phyloP scores from a whole-genome alignment of 2,329 filamentous ascomycete species.

The Penicillium sp. region DNA sequence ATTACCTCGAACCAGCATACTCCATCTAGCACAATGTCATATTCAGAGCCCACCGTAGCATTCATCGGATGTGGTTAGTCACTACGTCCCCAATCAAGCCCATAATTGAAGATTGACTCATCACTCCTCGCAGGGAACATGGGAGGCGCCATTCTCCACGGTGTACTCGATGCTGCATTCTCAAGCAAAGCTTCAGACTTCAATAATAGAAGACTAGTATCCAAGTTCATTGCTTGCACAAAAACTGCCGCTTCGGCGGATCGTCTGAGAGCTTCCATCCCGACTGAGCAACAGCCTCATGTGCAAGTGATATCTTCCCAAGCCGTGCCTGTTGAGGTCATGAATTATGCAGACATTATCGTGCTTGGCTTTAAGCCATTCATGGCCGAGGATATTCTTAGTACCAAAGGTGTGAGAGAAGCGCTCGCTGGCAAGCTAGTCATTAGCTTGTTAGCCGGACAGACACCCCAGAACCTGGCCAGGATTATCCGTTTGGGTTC shows the following conservation, averaged over 20 bases:
- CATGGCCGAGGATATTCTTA: slow-evolving; percentile 49
- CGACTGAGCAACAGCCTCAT: slow-evolving; percentile 37
- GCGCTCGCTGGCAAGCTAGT: slow-evolving; percentile 54
- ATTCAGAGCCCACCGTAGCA: slow-evolving; percentile 21
- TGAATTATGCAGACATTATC: slow-evolving; percentile 47
- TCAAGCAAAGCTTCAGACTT: slow-evolving; percentile 2
- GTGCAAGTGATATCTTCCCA: slow-evolving; percentile 45
- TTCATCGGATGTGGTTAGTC: slow-evolving; percentile 32
- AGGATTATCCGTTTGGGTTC: slow-evolving; percentile 23
- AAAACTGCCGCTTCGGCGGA: slow-evolving; percentile 45
- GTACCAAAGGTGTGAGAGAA: slow-evolving; percentile 43
- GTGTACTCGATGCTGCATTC: slow-evolving; percentile 37
- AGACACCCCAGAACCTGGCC: slow-evolving; percentile 39
- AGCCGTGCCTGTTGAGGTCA: slow-evolving; percentile 38
- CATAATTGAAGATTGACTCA: slow-evolving; percentile 12
- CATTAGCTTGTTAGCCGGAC: slow-evolving; percentile 58
- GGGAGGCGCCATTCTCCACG: slow-evolving; percentile 44
- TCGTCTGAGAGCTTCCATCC: slow-evolving; percentile 36
- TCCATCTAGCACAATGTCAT: slow-evolving; percentile 18
- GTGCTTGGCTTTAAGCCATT: slow-evolving; percentile 56
- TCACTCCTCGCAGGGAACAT: slow-evolving; percentile 40
- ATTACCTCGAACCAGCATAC: background rate
- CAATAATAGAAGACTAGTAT: slow-evolving; percentile 17
- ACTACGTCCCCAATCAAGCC: background rate
- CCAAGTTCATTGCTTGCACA: slow-evolving; percentile 50